Base-by-base conservation (phyloP, 139 green algal genomes). In the Zygnema circumcarinatum region DNA sequence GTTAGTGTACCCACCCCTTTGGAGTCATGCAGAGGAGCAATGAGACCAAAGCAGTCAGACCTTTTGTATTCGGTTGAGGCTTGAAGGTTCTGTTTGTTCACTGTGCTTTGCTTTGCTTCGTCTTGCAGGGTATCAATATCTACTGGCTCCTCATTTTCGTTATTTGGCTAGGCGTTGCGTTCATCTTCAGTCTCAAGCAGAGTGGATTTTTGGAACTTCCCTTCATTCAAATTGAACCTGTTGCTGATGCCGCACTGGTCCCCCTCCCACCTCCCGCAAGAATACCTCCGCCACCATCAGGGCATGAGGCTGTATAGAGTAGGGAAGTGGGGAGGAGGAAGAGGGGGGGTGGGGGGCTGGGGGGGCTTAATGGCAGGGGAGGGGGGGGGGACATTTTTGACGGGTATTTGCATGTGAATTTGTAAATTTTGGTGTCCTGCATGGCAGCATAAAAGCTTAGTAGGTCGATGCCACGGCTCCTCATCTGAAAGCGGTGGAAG, bases 171-270 rank as follows among this genome's bases (percentile, higher is more conserved):
- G 3, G 16, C n/a, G 39, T 83, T 2, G 75, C 20, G 32, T 83
- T 74, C 21, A 40, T 52, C 3, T 21, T 83, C 21, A 83, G 75
- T 52, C 75, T 83, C 32, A 83, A 83, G 32, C 75, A 40, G 53
- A 83, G 39, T 33, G 53, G 75, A 21, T 21, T 31, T 53, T 52
- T 83, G 39, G 75, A 53, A 21, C 47, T 83, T 47, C 32, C 75
- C 7, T 83, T 38, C 3, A 38, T 83, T 68, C n/a, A 36, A 47
- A 83, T 83, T 25, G 36, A 83, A 7, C 33, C 75, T 52, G 75
- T 83, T 16, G 69, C 69, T 16, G 69, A 78, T 78, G 69, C 69
- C 16, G 69, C 7, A 39, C 7, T 78, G 35, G 69, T 16, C 11
- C 35, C 69, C 16, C 7, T 78, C 69, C 7, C 47, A 16, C 16